Evolutionary conservation across 305 asterid genomes (phyloP), one percentile per base, ranked within the genome.

Genomic region (Solanum hybrid): DNA sequence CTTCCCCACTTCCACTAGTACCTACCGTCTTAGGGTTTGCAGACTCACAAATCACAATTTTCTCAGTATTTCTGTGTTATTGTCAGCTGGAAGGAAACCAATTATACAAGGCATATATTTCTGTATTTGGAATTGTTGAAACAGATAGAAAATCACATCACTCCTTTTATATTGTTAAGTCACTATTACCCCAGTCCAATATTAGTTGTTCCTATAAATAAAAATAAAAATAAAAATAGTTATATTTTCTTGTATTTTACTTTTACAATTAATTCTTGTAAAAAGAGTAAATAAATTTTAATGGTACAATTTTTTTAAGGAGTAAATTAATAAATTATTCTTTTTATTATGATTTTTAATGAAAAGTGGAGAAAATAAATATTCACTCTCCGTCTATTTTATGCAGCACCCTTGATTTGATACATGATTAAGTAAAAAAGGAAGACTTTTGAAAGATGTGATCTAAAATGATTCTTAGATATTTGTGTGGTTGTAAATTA

Each of bases 51-150:
- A 22, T 36, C 60, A 10, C 15, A 34, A 32, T 5, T 9, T 22
- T 56, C 7, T 81, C 9, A 81, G 37, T 80, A 32, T 80, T 80
- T 80, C 36, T 80, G 69, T 80, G 27, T 29, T 82, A 3, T 51
- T 51, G 87, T 84, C 87, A 84, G 87, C 22, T 51, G 29, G 42
- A 84, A 31, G 87, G 87, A 84, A 84, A 84, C 87, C 87, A 84
- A 51, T 84, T 45, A 84, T 17, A 27, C 87, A 27, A 82, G 87
- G 40, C 87, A 84, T 31, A 29, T 51, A 31, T 19, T 84, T 10
- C 75, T 84, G 75, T 10, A 10, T 84, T 84, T 84, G 87, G 87
- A 84, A 14, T 84, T 84, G 7, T 27, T 45, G 42, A 51, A 29
- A 19, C 87, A 19, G 13, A 85, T 3, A 17, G n/a, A 42, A 38